These are phyloP conservation scores for Meyerozyma athensensis DNA, from an alignment of 1,139 yeast species.

Conservation along the genomic window DNA sequence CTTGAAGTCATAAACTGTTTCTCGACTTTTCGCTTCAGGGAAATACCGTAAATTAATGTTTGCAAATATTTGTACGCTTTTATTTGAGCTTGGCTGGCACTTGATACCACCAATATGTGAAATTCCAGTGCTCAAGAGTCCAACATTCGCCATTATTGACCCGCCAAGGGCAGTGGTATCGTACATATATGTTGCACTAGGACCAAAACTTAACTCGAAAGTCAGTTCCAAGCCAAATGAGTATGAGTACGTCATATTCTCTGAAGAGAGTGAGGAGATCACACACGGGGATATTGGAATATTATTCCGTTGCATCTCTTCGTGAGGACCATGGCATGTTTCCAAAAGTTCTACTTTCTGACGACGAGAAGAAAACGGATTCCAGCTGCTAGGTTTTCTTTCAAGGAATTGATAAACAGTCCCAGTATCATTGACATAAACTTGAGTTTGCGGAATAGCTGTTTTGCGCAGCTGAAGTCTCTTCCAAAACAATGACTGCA, in stretches of 20 bases:
- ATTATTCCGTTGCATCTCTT: not conserved
- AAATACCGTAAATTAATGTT: not conserved
- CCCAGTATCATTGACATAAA: not conserved
- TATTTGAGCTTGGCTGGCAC: not conserved
- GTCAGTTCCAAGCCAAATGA: not conserved
- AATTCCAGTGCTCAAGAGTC: not conserved
- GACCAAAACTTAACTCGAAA: not conserved
- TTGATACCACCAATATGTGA: not conserved
- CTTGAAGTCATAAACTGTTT: not conserved
- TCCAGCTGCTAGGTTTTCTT: not conserved
- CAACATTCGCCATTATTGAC: not conserved
- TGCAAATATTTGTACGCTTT: conserved; percentile 2
- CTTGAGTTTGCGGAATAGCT: not conserved
- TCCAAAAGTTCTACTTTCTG: not conserved
- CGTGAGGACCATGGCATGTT: not conserved
- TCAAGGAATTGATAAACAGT: not conserved
- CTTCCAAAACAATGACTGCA: not conserved
- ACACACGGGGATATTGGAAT: conserved; percentile 3
- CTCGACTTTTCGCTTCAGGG: not conserved
- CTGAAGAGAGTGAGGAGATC: not conserved
- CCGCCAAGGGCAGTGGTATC: conserved; percentile 1
- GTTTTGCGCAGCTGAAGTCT: not conserved
- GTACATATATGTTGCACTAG: not conserved
- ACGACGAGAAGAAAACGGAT: not conserved
- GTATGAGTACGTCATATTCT: not conserved